These are phyloP conservation scores for Pseudozyma sp. DNA, from an alignment of 1,284 basidiomycete genomes.

Conservation along the genomic window DNA sequence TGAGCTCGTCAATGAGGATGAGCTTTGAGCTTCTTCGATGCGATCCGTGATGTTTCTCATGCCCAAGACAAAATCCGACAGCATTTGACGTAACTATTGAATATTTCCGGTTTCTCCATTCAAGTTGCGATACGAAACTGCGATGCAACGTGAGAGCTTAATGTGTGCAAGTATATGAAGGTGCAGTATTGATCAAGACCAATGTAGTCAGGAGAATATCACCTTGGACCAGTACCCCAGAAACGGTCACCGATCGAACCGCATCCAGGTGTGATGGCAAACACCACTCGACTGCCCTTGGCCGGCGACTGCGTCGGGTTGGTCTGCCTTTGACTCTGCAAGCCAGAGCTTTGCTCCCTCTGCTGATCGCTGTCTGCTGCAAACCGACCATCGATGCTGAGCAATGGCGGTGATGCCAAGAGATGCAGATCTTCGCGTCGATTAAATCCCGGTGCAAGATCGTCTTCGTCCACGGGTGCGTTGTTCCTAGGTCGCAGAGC, in stretches of 20 bases:
- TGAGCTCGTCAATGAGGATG: constrained; percentile 62
- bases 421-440: constrained; percentile 24
- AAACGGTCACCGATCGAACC: constrained; percentile 66
- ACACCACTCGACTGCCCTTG: constrained; percentile 52
- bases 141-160: constrained; percentile 1
- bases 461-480: constrained; percentile 35
- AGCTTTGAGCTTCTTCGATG: constrained; percentile 4
- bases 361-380: constrained; percentile 4
- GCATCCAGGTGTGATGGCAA: constrained; percentile 64
- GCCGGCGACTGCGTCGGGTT: constrained; percentile 6
- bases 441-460: constrained; percentile 34
- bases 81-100: not conserved
- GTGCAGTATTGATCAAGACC: not conserved
- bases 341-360: not conserved
- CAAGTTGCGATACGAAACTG: not conserved
- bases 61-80: not conserved
- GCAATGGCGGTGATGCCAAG: constrained; percentile 25
- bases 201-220: not conserved
- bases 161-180: not conserved
- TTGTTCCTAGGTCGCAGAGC: constrained; percentile 1
- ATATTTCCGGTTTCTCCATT: not conserved
- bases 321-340: not conserved
- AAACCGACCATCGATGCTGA: constrained; percentile 22
- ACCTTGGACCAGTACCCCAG: constrained; percentile 57
- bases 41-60: not conserved